These are phyloP conservation scores for Purpureocillium lavendulum DNA, from an alignment of 2,329 filamentous ascomycete genomes.

Conservation along the genomic window DNA sequence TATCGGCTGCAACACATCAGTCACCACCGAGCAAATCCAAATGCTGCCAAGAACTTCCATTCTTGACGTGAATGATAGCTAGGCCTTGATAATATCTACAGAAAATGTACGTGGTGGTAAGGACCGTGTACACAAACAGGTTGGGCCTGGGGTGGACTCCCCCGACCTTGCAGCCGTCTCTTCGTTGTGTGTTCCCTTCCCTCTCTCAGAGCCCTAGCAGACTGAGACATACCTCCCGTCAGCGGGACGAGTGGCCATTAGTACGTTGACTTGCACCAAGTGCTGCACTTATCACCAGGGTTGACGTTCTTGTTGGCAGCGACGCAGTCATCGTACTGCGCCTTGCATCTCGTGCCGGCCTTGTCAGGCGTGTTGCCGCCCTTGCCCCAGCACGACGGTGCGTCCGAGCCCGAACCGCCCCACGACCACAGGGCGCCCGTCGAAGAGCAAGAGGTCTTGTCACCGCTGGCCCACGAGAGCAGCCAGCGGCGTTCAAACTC, in stretches of 20 bases:
- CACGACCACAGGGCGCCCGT: slow-evolving; percentile 6
- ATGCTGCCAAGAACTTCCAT: too few relatives aligned
- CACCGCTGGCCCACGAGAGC: background rate
- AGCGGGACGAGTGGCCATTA: background rate
- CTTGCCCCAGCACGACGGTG: slow-evolving; percentile 13
- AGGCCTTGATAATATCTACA: too few relatives aligned
- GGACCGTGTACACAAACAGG: too few relatives aligned
- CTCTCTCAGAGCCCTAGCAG: too few relatives aligned
- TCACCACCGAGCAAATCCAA: too few relatives aligned
- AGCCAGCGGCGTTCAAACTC: slow-evolving; percentile 15
- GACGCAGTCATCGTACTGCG: slow-evolving; percentile 42
- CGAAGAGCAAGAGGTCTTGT: slow-evolving; percentile 4
- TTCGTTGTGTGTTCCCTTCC: too few relatives aligned
- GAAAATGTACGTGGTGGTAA: too few relatives aligned
- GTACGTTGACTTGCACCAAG: slow-evolving; percentile 20
- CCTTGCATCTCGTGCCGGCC: slow-evolving; percentile 33
- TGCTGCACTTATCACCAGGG: slow-evolving; percentile 29
- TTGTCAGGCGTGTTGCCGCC: slow-evolving; percentile 22
- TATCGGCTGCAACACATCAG: too few relatives aligned
- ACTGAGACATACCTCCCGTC: too few relatives aligned
- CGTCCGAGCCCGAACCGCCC: slow-evolving; percentile 5
- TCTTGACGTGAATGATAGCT: too few relatives aligned
- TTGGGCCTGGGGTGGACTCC: too few relatives aligned
- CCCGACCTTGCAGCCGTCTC: too few relatives aligned
- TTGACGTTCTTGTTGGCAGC: slow-evolving; percentile 29